A percentile compares a stretch with the other conserved stretches of the same genome.
Evolutionary conservation across 1,284 basidiomycete genomes (phyloP).

Genomic region (Leucoagaricus sp.): DNA sequence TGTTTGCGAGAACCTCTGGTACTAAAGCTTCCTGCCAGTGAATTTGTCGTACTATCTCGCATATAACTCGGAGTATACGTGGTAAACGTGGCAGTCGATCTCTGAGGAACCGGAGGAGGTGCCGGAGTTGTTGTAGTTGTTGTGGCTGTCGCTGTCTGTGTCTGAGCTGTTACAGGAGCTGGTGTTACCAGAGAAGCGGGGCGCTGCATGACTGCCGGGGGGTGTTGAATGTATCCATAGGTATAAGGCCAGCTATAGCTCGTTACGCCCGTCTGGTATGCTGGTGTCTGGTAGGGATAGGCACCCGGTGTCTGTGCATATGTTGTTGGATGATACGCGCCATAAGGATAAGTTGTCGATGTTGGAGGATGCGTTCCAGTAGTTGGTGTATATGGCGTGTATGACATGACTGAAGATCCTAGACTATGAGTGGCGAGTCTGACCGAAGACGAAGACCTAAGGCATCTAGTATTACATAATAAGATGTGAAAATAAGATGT

Average conservation of each 20-base stretch:
- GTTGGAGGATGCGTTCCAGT: conserved; percentile 36
- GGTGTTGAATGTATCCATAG: conserved; percentile 52
- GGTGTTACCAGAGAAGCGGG: conserved; percentile 35
- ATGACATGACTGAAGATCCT: conserved; percentile 12
- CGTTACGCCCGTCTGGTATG: conserved; percentile 47
- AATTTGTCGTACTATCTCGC: conserved; percentile 48
- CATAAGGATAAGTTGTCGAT: conserved; percentile 54
- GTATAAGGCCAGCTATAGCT: conserved; percentile 64
- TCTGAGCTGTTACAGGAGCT: conserved; percentile 28
- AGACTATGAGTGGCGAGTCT: too few species aligned
- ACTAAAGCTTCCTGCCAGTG: conserved; percentile 38
- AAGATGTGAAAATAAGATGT: too few species aligned
- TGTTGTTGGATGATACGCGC: conserved; percentile 39
- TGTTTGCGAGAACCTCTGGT: conserved; percentile 56
- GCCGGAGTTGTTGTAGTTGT: conserved; percentile 21
- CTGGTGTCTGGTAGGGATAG: conserved; percentile 48
- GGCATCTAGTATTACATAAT: conserved; percentile 28
- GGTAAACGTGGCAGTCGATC: conserved; percentile 42
- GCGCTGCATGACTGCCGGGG: conserved; percentile 29
- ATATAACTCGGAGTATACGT: conserved; percentile 59
- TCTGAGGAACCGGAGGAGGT: conserved; percentile 24
- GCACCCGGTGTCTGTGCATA: conserved; percentile 40
- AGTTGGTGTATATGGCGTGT: conserved; percentile 24
- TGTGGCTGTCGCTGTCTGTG: neutral
- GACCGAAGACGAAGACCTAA: neutral